phyloP scores from a whole-genome alignment of 176 grass and related monocot species.

The Dendrocalamus sinicus region DNA sequence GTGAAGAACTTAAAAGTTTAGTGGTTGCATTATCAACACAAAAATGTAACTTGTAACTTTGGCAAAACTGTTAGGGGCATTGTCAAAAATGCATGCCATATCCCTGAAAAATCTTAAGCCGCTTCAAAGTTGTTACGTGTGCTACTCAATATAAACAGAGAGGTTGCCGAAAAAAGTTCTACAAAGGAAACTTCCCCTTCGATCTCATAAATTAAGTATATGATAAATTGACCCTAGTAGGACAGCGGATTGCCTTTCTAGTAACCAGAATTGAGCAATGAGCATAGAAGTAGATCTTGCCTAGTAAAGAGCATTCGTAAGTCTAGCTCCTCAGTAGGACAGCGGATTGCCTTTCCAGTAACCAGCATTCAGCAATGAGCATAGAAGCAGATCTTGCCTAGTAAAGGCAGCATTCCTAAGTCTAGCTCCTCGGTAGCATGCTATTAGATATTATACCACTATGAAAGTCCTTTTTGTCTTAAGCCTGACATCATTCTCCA shows the following conservation, averaged over 20 bases:
- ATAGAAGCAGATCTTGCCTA: slow-evolving; percentile 18
- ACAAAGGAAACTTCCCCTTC: neutral
- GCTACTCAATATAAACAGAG: slow-evolving; percentile 21
- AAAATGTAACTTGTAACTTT: slow-evolving; percentile 9
- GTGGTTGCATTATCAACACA: slow-evolving; percentile 4
- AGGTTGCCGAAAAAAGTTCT: neutral
- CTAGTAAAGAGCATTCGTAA: slow-evolving; percentile 36
- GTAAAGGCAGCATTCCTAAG: slow-evolving; percentile 27
- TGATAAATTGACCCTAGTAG: neutral
- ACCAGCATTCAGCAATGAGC: neutral
- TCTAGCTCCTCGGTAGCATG: neutral
- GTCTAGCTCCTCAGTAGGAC: neutral
- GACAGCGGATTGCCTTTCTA: slow-evolving; percentile 24
- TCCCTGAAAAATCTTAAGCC: slow-evolving; percentile 16
- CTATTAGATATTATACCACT: slow-evolving; percentile 15
- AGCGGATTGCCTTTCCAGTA: slow-evolving; percentile 30
- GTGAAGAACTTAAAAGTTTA: neutral
- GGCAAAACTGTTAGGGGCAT: neutral
- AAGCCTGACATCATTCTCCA: slow-evolving; percentile 7
- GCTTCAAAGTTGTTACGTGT: slow-evolving; percentile 22
- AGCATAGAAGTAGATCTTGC: slow-evolving; percentile 13
- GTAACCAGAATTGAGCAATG: neutral
- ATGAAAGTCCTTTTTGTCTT: slow-evolving; percentile 8
- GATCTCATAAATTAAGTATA: neutral
- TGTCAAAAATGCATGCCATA: slow-evolving; percentile 7